Percentiles rank a stretch among this genome's conserved stretches.
Evolutionary conservation across 352 stramenopile species (phyloP).

Genomic region (Thraustotheca clavata): DNA sequence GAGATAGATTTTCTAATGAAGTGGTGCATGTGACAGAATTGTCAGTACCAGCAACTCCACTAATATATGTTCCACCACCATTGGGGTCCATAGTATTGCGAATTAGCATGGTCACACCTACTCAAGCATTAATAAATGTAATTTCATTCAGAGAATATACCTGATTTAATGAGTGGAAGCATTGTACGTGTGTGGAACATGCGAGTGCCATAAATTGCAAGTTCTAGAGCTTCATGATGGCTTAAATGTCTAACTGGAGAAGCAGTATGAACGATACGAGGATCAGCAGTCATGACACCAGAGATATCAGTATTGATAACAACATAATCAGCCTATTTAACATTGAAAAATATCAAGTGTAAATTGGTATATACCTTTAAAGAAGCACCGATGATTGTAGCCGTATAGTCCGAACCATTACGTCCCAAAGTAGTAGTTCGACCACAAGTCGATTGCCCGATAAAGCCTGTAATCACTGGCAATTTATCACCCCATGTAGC

Average conservation of each 20-base stretch:
- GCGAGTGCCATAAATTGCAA: slow-evolving; percentile 70
- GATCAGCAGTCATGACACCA: slow-evolving; percentile 76
- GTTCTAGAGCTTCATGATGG: slow-evolving; percentile 70
- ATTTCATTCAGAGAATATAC: slow-evolving; percentile 10
- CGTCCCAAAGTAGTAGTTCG: slow-evolving; percentile 72
- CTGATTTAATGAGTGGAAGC: slow-evolving; percentile 67
- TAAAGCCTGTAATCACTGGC: slow-evolving; percentile 74
- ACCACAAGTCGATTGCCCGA: slow-evolving; percentile 43
- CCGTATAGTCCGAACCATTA: slow-evolving; percentile 80
- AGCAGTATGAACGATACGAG: slow-evolving; percentile 62
- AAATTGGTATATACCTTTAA: slow-evolving; percentile 22
- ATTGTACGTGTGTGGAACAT: slow-evolving; percentile 85
- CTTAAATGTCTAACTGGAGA: slow-evolving; percentile 64
- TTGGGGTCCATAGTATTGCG: slow-evolving; percentile 77
- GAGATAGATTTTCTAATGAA: slow-evolving; percentile 69
- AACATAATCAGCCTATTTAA: slow-evolving; percentile 49
- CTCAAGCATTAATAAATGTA: background rate
- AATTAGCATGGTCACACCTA: slow-evolving; percentile 72
- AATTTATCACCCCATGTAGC: slow-evolving; percentile 37
- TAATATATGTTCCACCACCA: slow-evolving; percentile 76
- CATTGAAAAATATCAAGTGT: background rate
- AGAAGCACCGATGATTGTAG: slow-evolving; percentile 62
- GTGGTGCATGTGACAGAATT: slow-evolving; percentile 70
- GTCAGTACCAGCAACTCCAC: slow-evolving; percentile 40
- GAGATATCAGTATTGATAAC: slow-evolving; percentile 82